Evolutionary conservation across 805 yeast genomes (phyloP).

Genomic region (Candida boidinii): DNA sequence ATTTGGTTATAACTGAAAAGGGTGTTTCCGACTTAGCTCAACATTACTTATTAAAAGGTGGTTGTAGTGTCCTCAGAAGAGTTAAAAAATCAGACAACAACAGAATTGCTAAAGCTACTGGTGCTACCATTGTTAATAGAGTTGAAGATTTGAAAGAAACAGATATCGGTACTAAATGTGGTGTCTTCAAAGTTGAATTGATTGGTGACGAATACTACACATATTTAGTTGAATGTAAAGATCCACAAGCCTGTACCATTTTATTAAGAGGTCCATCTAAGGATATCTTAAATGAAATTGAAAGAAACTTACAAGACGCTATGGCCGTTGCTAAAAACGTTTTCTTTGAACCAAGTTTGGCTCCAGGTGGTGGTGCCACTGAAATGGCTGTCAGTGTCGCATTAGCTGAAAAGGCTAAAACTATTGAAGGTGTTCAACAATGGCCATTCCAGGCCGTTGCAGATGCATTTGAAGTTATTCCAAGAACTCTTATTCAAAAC

Average conservation of each 20-base stretch:
- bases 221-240: conserved; percentile 66
- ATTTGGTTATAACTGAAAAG: conserved; percentile 92
- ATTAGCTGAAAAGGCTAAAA: conserved; percentile 83
- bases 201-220: conserved; percentile 98
- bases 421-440: conserved; percentile 89
- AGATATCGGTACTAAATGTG: conserved; percentile 86
- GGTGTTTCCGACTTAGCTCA: conserved; percentile 98
- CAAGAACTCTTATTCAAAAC: conserved; percentile 94
- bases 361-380: conserved; percentile 99
- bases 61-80: conserved; percentile 87
- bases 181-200: conserved; percentile 83
- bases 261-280: conserved; percentile 93
- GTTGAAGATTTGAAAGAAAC: conserved; percentile 88
- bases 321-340: conserved; percentile 97
- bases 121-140: conserved; percentile 94
- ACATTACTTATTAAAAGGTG: conserved; percentile 89
- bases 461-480: conserved; percentile 97
- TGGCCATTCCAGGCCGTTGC: conserved; percentile 99
- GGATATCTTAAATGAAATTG: conserved; percentile 93
- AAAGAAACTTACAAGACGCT: conserved; percentile 95
- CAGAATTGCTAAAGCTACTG: conserved; percentile 94
- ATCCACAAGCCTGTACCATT: conserved; percentile 92
- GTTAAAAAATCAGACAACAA: conserved; percentile 93
- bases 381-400: conserved; percentile 96
- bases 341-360: conserved; percentile 83